phyloP scores from a whole-genome alignment of 305 asterid genomes.

The Fraxinus floribunda region DNA sequence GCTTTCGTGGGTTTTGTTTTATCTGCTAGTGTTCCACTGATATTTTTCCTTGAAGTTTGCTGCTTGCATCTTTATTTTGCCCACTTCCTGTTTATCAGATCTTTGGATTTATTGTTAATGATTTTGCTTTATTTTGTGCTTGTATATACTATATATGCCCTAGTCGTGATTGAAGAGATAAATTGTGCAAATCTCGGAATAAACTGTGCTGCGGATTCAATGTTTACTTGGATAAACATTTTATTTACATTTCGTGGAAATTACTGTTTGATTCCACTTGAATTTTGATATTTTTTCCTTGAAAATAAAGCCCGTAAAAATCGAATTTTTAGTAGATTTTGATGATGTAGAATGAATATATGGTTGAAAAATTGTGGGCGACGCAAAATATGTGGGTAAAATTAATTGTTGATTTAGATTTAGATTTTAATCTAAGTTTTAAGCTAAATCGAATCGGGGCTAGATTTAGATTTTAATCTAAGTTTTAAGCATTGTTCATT shows the following conservation, averaged over 20 bases:
- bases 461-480: too few species aligned
- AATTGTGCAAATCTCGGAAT: not conserved
- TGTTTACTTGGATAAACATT: not conserved
- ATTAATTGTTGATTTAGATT: too few species aligned
- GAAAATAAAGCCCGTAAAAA: too few species aligned
- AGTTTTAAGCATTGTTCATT: too few species aligned
- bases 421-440: too few species aligned
- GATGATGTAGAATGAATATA: too few species aligned
- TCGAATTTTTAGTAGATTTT: too few species aligned
- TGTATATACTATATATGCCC: not conserved
- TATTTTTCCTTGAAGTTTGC: not conserved
- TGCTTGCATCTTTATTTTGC: not conserved
- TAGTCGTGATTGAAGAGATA: not conserved
- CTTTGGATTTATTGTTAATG: not conserved
- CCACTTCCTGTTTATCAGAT: not conserved
- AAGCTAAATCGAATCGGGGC: too few species aligned
- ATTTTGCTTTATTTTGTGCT: not conserved
- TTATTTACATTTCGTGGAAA: not conserved
- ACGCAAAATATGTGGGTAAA: too few species aligned
- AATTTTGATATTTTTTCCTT: too few species aligned
- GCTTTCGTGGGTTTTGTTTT: not conserved
- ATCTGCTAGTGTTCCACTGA: not conserved
- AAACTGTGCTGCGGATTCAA: not conserved
- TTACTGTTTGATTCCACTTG: not conserved
- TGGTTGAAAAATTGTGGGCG: too few species aligned